A percentile compares a stretch with the other conserved stretches of the same genome.
Evolutionary conservation across 2,329 filamentous ascomycete species (phyloP).

Genomic region (Raffaelea albimanens): DNA sequence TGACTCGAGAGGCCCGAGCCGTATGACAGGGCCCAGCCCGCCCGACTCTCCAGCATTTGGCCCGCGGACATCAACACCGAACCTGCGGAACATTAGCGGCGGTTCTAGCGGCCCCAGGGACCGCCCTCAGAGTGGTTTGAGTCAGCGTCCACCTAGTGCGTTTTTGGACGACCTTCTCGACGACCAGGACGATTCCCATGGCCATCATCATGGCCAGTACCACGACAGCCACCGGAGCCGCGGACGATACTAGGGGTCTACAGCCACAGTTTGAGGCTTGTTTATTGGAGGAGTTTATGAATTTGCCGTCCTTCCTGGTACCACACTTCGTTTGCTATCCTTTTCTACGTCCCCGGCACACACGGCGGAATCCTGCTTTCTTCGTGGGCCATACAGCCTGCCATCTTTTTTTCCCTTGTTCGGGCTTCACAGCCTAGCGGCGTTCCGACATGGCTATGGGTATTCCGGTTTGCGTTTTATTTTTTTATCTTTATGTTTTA

Average conservation of each 20-base stretch:
- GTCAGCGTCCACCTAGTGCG: slow-evolving; percentile 64
- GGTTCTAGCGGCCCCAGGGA: slow-evolving; percentile 57
- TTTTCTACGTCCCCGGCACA: no score
- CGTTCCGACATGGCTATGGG: neutral
- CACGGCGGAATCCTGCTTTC: no score
- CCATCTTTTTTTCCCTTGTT: neutral
- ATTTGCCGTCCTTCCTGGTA: no score
- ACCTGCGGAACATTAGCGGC: slow-evolving; percentile 40
- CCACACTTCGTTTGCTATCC: no score
- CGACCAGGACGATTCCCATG: slow-evolving; percentile 47
- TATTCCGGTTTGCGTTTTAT: neutral
- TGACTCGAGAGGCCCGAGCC: slow-evolving; percentile 43
- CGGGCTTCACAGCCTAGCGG: no score
- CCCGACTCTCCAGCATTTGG: slow-evolving; percentile 55
- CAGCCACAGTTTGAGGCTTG: neutral
- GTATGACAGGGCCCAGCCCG: slow-evolving; percentile 42
- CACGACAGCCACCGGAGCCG: slow-evolving; percentile 17
- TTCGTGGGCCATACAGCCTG: no score
- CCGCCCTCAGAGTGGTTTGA: slow-evolving; percentile 47
- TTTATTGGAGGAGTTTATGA: neutral
- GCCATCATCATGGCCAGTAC: slow-evolving; percentile 18
- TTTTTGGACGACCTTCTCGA: slow-evolving; percentile 87
- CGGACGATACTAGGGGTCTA: slow-evolving; percentile 10
- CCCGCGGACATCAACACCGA: slow-evolving; percentile 21
- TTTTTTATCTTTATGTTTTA: neutral